These are phyloP conservation scores for Globisporangium megalacanthum DNA, from an alignment of 352 stramenopile genomes.

Conservation along the genomic window DNA sequence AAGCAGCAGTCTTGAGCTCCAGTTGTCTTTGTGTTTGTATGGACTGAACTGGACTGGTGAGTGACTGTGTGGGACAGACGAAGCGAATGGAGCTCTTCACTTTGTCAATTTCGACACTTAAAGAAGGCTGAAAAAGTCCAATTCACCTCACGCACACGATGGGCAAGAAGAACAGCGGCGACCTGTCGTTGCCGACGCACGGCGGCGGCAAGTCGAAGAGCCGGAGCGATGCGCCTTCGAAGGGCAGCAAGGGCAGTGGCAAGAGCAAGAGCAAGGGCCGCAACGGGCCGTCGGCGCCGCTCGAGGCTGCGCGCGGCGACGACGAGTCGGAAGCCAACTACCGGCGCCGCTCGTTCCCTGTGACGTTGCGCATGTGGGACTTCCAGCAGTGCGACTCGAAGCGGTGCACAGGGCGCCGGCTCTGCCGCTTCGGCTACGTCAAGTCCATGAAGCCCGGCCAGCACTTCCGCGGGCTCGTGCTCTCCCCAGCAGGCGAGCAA, in stretches of 20 bases:
- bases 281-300: slow-evolving; percentile 17
- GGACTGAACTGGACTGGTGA: too few relatives aligned
- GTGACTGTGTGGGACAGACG: too few relatives aligned
- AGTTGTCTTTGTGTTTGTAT: slow-evolving; percentile 28
- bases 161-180: slow-evolving; percentile 16
- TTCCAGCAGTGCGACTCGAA: slow-evolving; percentile 95
- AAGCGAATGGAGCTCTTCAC: too few relatives aligned
- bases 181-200: slow-evolving; percentile 7
- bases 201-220: slow-evolving; percentile 10
- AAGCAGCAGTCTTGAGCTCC: slow-evolving; percentile 89
- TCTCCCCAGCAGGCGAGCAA: slow-evolving; percentile 89
- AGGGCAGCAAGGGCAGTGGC: background rate
- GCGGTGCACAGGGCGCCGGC: slow-evolving; percentile 91
- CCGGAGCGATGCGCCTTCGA: background rate
- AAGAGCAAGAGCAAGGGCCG: slow-evolving; percentile 8
- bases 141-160: background rate
- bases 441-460: slow-evolving; percentile 90
- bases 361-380: slow-evolving; percentile 93
- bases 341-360: slow-evolving; percentile 63
- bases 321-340: slow-evolving; percentile 66
- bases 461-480: slow-evolving; percentile 92
- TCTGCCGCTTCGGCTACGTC: slow-evolving; percentile 90
- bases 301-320: slow-evolving; percentile 22
- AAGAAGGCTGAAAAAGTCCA: too few relatives aligned
- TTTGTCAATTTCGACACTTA: background rate